Evolutionary conservation across 169 alveolate genomes (phyloP).

Genomic region (Plasmodium vinckei): DNA sequence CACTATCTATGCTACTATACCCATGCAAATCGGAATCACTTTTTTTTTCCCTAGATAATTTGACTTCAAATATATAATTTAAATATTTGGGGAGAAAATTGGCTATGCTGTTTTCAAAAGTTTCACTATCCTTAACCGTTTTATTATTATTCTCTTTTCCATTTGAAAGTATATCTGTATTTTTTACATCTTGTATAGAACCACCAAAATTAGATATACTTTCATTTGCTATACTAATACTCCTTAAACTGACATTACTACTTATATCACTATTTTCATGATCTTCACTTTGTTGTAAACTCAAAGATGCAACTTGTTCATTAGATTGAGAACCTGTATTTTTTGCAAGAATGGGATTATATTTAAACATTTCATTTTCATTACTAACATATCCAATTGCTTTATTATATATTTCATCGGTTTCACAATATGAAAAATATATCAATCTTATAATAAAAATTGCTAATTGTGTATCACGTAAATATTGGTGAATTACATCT

Average conservation of each 20-base stretch:
- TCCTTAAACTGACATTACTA: neutral
- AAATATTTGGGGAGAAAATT: no score
- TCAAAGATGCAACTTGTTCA: neutral
- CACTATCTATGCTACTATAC: neutral
- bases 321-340: neutral
- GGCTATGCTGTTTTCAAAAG: no score
- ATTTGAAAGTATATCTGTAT: no score
- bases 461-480: conserved; percentile 43
- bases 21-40: no score
- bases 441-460: conserved; percentile 54
- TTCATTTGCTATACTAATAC: neutral
- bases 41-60: no score
- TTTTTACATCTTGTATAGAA: no score
- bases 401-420: neutral
- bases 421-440: conserved; percentile 21
- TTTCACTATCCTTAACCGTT: no score
- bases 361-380: neutral
- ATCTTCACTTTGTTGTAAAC: neutral
- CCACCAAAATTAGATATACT: no score
- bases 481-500: conserved; percentile 69
- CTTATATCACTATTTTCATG: neutral
- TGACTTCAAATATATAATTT: no score
- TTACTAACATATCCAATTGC: neutral
- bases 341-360: neutral
- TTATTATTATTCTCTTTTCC: no score